Percentiles rank a stretch among this genome's conserved stretches.
These are phyloP conservation scores for Cercis canadensis DNA, from an alignment of 306 rosid genomes.

Conservation along the genomic window DNA sequence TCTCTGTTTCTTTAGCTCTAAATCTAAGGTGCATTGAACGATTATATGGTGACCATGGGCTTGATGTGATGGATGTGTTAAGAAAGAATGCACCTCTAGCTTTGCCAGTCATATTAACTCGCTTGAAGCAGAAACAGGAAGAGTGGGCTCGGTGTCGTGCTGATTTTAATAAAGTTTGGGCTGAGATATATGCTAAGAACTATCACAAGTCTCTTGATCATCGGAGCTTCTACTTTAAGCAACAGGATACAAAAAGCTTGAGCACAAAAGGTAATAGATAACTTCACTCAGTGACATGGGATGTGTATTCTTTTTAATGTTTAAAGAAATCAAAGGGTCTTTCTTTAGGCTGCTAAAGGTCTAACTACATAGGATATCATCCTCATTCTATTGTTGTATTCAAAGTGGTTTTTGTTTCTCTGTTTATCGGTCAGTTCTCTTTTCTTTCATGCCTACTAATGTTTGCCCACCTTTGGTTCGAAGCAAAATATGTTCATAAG, in stretches of 20 bases:
- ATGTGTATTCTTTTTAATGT: constrained; percentile 28
- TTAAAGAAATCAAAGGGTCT: constrained; percentile 3
- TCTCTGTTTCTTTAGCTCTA: constrained; percentile 61
- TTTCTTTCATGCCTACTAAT: background rate
- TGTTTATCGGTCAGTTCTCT: background rate
- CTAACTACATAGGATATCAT: constrained; percentile 19
- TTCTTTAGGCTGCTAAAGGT: background rate
- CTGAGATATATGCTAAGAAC: constrained; percentile 94
- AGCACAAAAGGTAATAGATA: constrained; percentile 84
- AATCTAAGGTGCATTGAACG: constrained; percentile 95
- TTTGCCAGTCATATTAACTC: constrained; percentile 90
- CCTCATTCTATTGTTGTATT: background rate
- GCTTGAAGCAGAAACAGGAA: constrained; percentile 97
- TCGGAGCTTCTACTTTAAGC: constrained; percentile 99
- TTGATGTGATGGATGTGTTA: constrained; percentile 94
- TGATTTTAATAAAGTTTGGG: constrained; percentile 98
- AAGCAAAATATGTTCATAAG: constrained; percentile 8
- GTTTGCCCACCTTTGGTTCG: background rate
- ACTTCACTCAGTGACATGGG: constrained; percentile 8
- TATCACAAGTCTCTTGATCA: constrained; percentile 99
- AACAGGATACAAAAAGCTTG: constrained; percentile 91
- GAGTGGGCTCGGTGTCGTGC: constrained; percentile 97
- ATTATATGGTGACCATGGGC: constrained; percentile 98
- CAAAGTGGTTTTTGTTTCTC: background rate
- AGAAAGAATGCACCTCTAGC: constrained; percentile 84